These are phyloP conservation scores for Amanita exitialis DNA, from an alignment of 768 basidiomycete species.

Conservation along the genomic window DNA sequence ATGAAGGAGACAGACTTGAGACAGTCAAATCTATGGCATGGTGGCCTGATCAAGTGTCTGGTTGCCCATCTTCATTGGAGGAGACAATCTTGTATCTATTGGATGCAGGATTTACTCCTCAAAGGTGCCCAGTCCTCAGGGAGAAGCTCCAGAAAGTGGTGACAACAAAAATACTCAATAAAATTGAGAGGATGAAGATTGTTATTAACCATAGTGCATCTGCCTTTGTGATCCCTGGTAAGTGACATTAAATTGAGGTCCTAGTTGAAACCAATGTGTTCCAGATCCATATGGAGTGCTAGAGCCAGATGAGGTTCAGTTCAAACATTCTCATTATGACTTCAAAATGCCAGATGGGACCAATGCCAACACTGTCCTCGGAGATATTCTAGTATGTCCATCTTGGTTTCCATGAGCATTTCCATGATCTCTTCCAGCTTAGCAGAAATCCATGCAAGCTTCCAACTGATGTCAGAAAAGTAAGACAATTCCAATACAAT, in stretches of 20 bases:
- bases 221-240: slow-evolving; percentile 57
- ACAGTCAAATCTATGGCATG: slow-evolving; percentile 42
- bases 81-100: slow-evolving; percentile 52
- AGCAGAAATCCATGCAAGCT: slow-evolving; percentile 51
- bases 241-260: slow-evolving; percentile 11
- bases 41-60: slow-evolving; percentile 61
- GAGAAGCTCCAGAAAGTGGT: slow-evolving; percentile 45
- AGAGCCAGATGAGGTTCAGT: slow-evolving; percentile 43
- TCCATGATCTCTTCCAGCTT: background rate
- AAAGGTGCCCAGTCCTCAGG: slow-evolving; percentile 34
- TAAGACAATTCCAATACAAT: slow-evolving; percentile 13
- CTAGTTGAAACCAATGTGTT: background rate
- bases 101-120: slow-evolving; percentile 49
- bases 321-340: slow-evolving; percentile 37
- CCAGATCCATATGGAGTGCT: slow-evolving; percentile 45
- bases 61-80: slow-evolving; percentile 49
- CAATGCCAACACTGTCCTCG: slow-evolving; percentile 38
- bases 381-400: slow-evolving; percentile 46
- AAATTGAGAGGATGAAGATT: slow-evolving; percentile 34
- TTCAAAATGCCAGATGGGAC: slow-evolving; percentile 32
- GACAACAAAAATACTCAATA: slow-evolving; percentile 29
- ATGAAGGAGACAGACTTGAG: slow-evolving; percentile 18
- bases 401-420: background rate
- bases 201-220: slow-evolving; percentile 46
- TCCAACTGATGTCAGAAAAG: slow-evolving; percentile 60